phyloP scores from a whole-genome alignment of 2,329 filamentous ascomycete genomes.

The Nothophoma quercina region DNA sequence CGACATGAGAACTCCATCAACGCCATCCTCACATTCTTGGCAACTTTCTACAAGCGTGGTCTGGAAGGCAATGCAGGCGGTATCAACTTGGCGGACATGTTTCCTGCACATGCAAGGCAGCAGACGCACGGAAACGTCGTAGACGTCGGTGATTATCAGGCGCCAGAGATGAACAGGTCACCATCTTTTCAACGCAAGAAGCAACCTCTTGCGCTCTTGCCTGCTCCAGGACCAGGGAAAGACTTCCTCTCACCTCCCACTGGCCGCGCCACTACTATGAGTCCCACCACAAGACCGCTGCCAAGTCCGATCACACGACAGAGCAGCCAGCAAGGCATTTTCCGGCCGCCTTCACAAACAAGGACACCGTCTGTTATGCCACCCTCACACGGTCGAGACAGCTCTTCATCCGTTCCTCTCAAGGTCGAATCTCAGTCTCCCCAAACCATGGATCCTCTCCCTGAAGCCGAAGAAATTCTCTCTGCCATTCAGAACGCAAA shows the following conservation, averaged over 20 bases:
- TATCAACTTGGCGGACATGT: constrained; percentile 83
- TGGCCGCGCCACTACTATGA: constrained; percentile 44
- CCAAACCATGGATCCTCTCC: constrained; percentile 41
- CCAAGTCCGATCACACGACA: constrained; percentile 36
- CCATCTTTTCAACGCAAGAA: constrained; percentile 48
- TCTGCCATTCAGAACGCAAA: constrained; percentile 59
- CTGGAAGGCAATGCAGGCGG: constrained; percentile 80
- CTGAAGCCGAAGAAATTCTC: constrained; percentile 59
- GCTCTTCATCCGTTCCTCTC: constrained; percentile 36
- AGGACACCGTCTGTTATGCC: constrained; percentile 23
- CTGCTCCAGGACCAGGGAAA: constrained; percentile 40
- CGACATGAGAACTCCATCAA: constrained; percentile 99
- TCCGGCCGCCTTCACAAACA: constrained; percentile 32
- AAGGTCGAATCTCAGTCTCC: constrained; percentile 54
- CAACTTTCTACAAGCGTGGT: constrained; percentile 94
- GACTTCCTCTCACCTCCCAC: constrained; percentile 31
- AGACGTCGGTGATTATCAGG: constrained; percentile 65
- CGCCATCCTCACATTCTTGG: constrained; percentile 95
- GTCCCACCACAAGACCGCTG: constrained; percentile 36
- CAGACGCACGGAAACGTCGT: constrained; percentile 66
- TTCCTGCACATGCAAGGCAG: constrained; percentile 71
- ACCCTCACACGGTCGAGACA: constrained; percentile 18
- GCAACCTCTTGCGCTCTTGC: constrained; percentile 48
- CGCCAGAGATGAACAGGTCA: constrained; percentile 43
- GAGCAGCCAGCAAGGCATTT: constrained; percentile 29